Conservation (phyloP, 306 rosid genomes). For the Datisca glomerata region DNA sequence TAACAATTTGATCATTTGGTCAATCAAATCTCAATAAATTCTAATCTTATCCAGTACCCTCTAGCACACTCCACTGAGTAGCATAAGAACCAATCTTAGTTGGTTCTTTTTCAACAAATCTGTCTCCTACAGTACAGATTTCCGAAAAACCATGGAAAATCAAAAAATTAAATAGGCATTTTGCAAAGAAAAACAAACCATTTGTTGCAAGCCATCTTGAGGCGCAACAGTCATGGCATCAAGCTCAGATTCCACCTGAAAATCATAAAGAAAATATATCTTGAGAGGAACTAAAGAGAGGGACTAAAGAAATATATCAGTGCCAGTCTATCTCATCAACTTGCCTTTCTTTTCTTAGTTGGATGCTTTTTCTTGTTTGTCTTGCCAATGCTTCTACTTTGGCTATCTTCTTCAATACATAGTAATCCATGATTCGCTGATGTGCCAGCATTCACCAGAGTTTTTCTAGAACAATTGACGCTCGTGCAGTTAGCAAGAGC, state of each 20-base stretch:
- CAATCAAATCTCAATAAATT: too few relatives aligned
- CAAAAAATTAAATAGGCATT: not conserved
- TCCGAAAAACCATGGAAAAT: constrained; percentile 1
- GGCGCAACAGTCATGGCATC: constrained; percentile 70
- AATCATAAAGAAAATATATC: constrained; percentile 14
- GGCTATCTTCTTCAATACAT: constrained; percentile 67
- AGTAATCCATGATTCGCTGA: constrained; percentile 62
- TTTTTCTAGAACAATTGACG: constrained; percentile 49
- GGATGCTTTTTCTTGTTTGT: constrained; percentile 73
- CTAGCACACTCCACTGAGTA: not conserved
- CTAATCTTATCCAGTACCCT: not conserved
- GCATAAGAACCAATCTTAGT: not conserved
- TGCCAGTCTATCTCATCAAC: constrained; percentile 13
- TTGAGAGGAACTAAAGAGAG: too few relatives aligned
- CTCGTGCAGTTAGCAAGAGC: constrained; percentile 53
- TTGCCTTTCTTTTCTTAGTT: constrained; percentile 87
- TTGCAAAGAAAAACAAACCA: constrained; percentile 48
- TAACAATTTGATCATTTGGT: not conserved
- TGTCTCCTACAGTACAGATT: too few relatives aligned
- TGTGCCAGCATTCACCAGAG: constrained; percentile 58
- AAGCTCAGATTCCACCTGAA: constrained; percentile 67
- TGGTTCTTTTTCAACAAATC: too few relatives aligned
- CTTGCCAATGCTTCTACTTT: constrained; percentile 67
- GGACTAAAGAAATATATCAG: constrained; percentile 4
- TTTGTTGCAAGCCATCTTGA: constrained; percentile 85